A percentile compares a stretch with the other conserved stretches of the same genome.
phyloP scores from a whole-genome alignment of 164 flowering plant genomes.

The Akebia trifoliata region DNA sequence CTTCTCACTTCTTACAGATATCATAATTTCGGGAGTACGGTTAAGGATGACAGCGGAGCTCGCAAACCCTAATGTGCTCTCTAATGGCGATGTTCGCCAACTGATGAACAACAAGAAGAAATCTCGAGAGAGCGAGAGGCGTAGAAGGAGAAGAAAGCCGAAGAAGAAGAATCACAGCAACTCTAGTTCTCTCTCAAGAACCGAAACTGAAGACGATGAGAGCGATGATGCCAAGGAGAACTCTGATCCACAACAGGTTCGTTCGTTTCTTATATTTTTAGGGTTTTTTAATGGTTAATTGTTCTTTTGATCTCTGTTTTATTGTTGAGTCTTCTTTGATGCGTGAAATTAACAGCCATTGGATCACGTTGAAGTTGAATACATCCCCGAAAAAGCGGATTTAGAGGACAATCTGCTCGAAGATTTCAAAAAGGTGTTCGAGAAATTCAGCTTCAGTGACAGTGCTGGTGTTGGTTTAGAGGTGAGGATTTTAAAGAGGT shows the following conservation, averaged over 20 bases:
- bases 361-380: slow-evolving; percentile 73
- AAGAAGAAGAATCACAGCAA: slow-evolving; percentile 52
- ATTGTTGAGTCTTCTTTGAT: neutral
- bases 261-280: neutral
- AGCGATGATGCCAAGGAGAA: slow-evolving; percentile 49
- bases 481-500: slow-evolving; percentile 12
- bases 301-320: neutral
- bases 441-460: slow-evolving; percentile 60
- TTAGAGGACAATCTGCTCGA: slow-evolving; percentile 58
- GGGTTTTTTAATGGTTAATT: neutral
- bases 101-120: slow-evolving; percentile 39
- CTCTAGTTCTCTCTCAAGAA: neutral
- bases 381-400: slow-evolving; percentile 82
- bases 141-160: slow-evolving; percentile 75
- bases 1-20: slow-evolving; percentile 28
- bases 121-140: slow-evolving; percentile 53
- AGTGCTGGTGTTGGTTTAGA: slow-evolving; percentile 24
- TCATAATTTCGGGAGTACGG: neutral
- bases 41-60: slow-evolving; percentile 23
- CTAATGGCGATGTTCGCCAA: slow-evolving; percentile 38
- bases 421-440: slow-evolving; percentile 74
- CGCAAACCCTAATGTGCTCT: slow-evolving; percentile 2
- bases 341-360: slow-evolving; percentile 24
- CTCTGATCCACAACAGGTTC: slow-evolving; percentile 52
- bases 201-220: slow-evolving; percentile 13